Evolutionary conservation across 176 grass and related monocot genomes (phyloP).

Genomic region (Ampelocalamus luodianensis): DNA sequence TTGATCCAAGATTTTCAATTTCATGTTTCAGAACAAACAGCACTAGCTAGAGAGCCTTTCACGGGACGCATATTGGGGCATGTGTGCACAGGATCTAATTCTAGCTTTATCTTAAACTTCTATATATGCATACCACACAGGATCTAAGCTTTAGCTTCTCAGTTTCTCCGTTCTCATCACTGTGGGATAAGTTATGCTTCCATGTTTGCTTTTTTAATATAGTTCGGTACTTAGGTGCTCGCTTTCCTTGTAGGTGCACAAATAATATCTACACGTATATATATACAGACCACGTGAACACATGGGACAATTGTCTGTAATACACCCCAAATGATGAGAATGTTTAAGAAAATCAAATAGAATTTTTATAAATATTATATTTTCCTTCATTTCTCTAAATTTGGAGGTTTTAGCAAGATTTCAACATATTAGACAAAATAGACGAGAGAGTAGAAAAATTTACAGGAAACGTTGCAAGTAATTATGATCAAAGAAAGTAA

Average conservation of each 20-base stretch:
- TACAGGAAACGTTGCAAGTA: neutral
- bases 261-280: neutral
- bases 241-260: constrained; percentile 9
- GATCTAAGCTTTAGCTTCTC: constrained; percentile 24
- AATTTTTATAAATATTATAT: neutral
- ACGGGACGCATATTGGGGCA: neutral
- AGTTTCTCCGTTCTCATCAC: constrained; percentile 25
- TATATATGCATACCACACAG: neutral
- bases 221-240: constrained; percentile 12
- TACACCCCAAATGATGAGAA: neutral
- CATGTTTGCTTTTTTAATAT: neutral
- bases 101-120: constrained; percentile 20
- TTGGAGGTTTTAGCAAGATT: neutral
- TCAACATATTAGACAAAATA: constrained; percentile 11
- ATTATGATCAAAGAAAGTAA: neutral
- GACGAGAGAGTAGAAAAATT: neutral
- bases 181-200: neutral
- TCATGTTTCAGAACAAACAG: neutral
- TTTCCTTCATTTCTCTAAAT: neutral
- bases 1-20: neutral
- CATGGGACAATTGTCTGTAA: neutral
- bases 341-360: neutral
- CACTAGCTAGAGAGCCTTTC: neutral
- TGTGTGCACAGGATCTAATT: neutral
- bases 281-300: constrained; percentile 11